Conservation (phyloP, 2,329 filamentous ascomycete species). For the Chaetomium strumarium region DNA sequence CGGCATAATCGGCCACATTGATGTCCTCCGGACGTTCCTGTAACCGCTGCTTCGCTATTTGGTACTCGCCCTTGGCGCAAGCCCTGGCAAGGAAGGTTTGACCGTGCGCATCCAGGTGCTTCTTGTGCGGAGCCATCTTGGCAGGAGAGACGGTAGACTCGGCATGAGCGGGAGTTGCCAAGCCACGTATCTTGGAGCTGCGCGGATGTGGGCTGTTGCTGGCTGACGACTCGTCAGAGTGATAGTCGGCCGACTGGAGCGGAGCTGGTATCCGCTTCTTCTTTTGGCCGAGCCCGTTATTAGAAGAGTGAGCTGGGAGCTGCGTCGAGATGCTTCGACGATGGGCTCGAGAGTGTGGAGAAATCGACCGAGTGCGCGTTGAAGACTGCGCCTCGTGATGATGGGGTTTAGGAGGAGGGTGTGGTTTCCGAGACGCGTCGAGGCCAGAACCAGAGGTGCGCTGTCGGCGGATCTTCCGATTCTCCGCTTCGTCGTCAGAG, state of each 20-base stretch:
- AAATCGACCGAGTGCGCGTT: conserved; percentile 46
- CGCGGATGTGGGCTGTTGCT: conserved; percentile 55
- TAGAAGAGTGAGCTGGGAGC: conserved; percentile 48
- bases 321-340: conserved; percentile 61
- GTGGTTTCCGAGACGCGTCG: conserved; percentile 24
- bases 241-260: conserved; percentile 57
- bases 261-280: conserved; percentile 58
- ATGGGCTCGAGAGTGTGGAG: conserved; percentile 53
- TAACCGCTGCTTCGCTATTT: conserved; percentile 67
- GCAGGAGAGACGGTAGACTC: conserved; percentile 60
- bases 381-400: conserved; percentile 30
- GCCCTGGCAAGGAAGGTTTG: conserved; percentile 87
- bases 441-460: conserved; percentile 42
- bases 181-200: conserved; percentile 50
- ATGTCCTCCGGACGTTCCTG: conserved; percentile 79
- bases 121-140: conserved; percentile 68
- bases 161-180: conserved; percentile 50
- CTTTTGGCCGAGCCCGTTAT: conserved; percentile 53
- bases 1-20: conserved; percentile 85
- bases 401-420: conserved; percentile 29
- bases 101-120: conserved; percentile 86
- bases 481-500: conserved; percentile 53
- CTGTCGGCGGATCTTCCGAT: conserved; percentile 48
- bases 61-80: conserved; percentile 78
- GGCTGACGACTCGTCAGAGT: conserved; percentile 61